Conservation (phyloP, 1,284 basidiomycete genomes). For the Irpex lacteus region DNA sequence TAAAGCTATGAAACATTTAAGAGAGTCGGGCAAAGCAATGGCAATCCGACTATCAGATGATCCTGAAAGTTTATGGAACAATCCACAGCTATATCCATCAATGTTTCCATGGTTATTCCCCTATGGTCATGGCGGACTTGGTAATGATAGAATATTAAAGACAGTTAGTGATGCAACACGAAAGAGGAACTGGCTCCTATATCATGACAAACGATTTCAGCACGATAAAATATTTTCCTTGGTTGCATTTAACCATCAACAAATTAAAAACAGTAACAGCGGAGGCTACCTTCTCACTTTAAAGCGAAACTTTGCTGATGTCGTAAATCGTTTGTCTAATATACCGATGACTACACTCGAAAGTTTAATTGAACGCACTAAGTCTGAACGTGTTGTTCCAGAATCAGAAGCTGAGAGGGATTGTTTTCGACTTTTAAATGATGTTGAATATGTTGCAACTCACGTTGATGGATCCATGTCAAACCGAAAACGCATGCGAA, state of each 20-base stretch:
- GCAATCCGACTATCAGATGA: constrained; percentile 18
- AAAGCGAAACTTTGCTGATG: constrained; percentile 23
- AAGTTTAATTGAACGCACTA: too few species aligned
- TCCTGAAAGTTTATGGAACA: constrained; percentile 23
- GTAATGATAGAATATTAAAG: constrained; percentile 5
- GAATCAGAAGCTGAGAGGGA: constrained; percentile 28
- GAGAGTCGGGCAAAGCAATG: constrained; percentile 14
- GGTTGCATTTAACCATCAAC: constrained; percentile 38
- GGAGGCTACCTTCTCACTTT: constrained; percentile 30
- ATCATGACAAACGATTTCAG: constrained; percentile 39
- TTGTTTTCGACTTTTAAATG: constrained; percentile 32
- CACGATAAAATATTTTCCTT: constrained; percentile 33
- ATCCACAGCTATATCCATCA: constrained; percentile 24
- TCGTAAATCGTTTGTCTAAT: constrained; percentile 24
- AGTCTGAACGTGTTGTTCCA: too few species aligned
- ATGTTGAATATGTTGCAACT: constrained; percentile 31
- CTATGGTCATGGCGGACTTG: constrained; percentile 25
- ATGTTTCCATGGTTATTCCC: constrained; percentile 32
- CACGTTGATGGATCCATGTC: constrained; percentile 31
- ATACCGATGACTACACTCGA: constrained; percentile 25
- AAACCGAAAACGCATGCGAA: constrained; percentile 27
- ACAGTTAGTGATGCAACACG: constrained; percentile 17
- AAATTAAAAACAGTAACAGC: constrained; percentile 28
- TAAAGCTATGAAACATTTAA: constrained; percentile 21
- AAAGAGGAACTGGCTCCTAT: constrained; percentile 30